Evolutionary conservation across 805 yeast species (phyloP), one percentile per base, ranked within the genome.

Genomic region (Lachancea mirantina): DNA sequence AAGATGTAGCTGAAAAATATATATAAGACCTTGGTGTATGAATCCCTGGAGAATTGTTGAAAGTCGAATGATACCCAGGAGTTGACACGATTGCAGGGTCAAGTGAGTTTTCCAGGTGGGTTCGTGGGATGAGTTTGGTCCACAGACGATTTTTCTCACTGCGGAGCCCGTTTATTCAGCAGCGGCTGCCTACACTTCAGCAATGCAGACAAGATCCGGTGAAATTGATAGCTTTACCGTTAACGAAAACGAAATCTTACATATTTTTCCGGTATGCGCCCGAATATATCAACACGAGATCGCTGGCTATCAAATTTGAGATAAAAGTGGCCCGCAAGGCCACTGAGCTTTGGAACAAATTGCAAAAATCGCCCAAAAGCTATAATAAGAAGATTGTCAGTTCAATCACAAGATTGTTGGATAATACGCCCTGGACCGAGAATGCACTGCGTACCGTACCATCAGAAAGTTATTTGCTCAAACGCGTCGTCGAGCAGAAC

Each of bases 401-500:
- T 3, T 62, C 64, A 40, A 70, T 78, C 10, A 67, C 72, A 26
- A 55, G 53, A 34, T 64, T 80, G 23, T 55, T 87, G 43, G 70
- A 72, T 32, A 65, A 74, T 14, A 74, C 83, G 5, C 84, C 89
- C 2, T 88, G 89, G 73, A 76, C 78, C 43, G 97, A 88, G 50
- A 71, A 74, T 47, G 72, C 85, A 28, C 62, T 88, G 38, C 66
- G 75, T 39, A 72, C 89, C 2, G 72, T 89, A 15, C 96, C 97
- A 1, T 75, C 87, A 3, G 69, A 72, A 36, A 57, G 62, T 22
- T 63, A 78, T 21, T 68, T 83, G 57, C 57, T 76, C 45, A 52
- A 41, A 46, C 38, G 44, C 35, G 46, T 41, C 30, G 31, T 40
- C 36, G 35, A 35, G 23, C 39, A 32, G 19, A 42, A 36, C 23